Evolutionary conservation across 148 eudicot species (phyloP).

Genomic region (Persicaria maculosa): DNA sequence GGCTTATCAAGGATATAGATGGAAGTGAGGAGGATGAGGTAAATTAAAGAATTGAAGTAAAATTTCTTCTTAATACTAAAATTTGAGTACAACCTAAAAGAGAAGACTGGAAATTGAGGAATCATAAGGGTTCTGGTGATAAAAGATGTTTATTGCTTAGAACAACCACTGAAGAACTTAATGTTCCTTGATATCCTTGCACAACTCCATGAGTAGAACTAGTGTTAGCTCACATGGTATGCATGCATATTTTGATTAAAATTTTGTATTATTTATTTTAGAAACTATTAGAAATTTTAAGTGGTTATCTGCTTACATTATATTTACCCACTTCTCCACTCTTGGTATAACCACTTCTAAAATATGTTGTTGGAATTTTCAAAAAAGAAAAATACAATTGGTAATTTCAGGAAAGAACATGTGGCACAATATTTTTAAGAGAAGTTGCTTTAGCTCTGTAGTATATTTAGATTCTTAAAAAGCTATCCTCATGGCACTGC

Average conservation of each 20-base stretch:
- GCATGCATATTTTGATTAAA: no score
- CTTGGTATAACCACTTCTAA: no score
- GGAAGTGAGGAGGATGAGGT: conserved; percentile 61
- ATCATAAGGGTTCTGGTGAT: not conserved
- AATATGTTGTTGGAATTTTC: no score
- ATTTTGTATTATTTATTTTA: no score
- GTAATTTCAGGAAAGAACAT: no score
- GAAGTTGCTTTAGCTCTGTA: no score
- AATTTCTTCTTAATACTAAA: not conserved
- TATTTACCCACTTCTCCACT: no score
- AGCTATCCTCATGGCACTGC: not conserved
- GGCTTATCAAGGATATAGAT: conserved; percentile 77
- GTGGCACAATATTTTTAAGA: no score
- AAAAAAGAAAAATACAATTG: no score
- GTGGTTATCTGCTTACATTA: no score
- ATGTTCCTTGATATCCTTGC: not conserved
- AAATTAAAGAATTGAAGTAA: conserved; percentile 1
- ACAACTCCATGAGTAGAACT: not conserved
- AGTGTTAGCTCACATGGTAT: no score
- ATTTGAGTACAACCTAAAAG: not conserved
- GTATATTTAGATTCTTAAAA: not conserved
- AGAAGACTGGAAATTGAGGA: not conserved
- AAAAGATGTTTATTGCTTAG: not conserved
- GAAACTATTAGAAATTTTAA: no score
- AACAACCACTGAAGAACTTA: not conserved